Conservation (phyloP, 2,329 filamentous ascomycete genomes). For the Endocalyx cinctus region DNA sequence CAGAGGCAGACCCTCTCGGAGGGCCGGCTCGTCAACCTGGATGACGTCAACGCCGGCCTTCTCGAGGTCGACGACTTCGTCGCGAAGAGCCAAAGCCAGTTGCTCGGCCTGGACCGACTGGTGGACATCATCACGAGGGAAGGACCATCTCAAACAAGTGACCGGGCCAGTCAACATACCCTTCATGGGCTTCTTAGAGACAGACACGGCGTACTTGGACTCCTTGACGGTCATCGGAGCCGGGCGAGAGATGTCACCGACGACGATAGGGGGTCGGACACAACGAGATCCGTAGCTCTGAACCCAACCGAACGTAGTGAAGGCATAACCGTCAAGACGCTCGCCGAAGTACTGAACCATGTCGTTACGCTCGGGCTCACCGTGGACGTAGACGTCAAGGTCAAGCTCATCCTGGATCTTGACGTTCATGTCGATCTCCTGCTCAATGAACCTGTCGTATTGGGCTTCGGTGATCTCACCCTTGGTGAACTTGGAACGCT, state of each 20-base stretch:
- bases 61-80: slow-evolving; percentile 98
- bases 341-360: slow-evolving; percentile 99
- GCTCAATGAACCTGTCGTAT: slow-evolving; percentile 99
- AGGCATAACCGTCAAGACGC: slow-evolving; percentile 92
- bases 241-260: slow-evolving; percentile 96
- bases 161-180: slow-evolving; percentile 99
- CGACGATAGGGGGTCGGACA: slow-evolving; percentile 96
- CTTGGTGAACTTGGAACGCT: slow-evolving; percentile 99
- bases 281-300: slow-evolving; percentile 98
- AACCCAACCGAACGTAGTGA: slow-evolving; percentile 99
- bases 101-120: slow-evolving; percentile 99
- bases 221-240: slow-evolving; percentile 99
- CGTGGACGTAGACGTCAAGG: slow-evolving; percentile 96
- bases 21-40: slow-evolving; percentile 98
- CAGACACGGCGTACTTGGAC: slow-evolving; percentile 94
- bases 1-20: slow-evolving; percentile 98
- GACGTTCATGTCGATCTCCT: slow-evolving; percentile 93
- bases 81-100: slow-evolving; percentile 94
- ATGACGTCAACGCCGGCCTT: slow-evolving; percentile 95
- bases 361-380: slow-evolving; percentile 99
- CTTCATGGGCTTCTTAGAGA: slow-evolving; percentile 99
- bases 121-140: slow-evolving; percentile 99
- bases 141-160: slow-evolving; percentile 98
- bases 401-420: slow-evolving; percentile 97
- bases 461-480: slow-evolving; percentile 85